Conservation (phyloP, 2,329 filamentous ascomycete genomes). For the Verticillium longisporum region DNA sequence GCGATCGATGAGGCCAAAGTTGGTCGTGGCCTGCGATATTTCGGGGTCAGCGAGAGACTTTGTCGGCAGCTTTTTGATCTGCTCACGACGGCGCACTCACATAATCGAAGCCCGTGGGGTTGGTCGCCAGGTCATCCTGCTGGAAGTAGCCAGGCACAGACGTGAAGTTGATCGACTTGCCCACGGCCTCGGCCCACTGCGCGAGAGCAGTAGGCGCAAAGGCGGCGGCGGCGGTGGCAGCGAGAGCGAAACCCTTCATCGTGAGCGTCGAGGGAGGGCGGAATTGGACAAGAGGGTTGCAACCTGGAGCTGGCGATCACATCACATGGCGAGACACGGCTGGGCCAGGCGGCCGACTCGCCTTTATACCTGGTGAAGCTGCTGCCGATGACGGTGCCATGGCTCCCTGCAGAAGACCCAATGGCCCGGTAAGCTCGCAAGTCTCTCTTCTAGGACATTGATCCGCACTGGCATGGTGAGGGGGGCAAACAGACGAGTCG, state of each 20-base stretch:
- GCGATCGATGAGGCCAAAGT: slow-evolving; percentile 60
- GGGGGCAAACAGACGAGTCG: not conserved
- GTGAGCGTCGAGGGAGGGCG: slow-evolving; percentile 1
- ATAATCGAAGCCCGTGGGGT: slow-evolving; percentile 55
- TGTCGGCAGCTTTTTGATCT: not conserved
- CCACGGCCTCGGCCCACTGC: slow-evolving; percentile 22
- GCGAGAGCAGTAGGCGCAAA: slow-evolving; percentile 20
- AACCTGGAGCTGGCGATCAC: not conserved
- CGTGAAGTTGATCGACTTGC: slow-evolving; percentile 48
- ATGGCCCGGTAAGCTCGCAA: not conserved
- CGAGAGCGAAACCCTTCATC: slow-evolving; percentile 23
- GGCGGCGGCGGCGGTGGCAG: slow-evolving; percentile 22
- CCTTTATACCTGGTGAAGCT: not conserved
- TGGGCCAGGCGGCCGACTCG: not conserved
- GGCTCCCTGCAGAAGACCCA: not conserved
- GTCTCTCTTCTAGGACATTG: not conserved
- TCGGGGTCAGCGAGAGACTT: not conserved
- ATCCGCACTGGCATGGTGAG: not conserved
- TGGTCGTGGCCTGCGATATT: slow-evolving; percentile 41
- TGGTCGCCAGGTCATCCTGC: slow-evolving; percentile 53
- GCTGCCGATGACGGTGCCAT: not conserved
- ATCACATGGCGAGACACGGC: not conserved
- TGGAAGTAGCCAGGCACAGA: slow-evolving; percentile 56
- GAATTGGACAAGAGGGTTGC: not conserved
- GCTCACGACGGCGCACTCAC: slow-evolving; percentile 29